These are phyloP conservation scores for Triadica sebifera DNA, from an alignment of 345 rosid species.

Conservation along the genomic window DNA sequence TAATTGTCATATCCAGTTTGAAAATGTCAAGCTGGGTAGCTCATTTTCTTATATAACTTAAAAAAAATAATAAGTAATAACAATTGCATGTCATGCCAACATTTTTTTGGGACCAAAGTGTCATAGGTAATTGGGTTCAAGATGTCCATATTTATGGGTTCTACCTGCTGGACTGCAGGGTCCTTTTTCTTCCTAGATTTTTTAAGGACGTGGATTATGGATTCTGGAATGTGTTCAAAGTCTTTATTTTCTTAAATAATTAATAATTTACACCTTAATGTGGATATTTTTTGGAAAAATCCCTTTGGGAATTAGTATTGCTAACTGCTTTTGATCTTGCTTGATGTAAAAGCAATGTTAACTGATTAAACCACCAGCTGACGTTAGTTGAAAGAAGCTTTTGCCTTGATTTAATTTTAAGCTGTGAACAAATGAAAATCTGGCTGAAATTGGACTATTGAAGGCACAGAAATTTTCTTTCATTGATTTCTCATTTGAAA, in stretches of 20 bases:
- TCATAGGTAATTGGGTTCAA: not conserved
- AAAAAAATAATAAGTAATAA: not conserved
- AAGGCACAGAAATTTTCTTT: not conserved
- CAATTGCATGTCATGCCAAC: not conserved
- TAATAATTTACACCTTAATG: not conserved
- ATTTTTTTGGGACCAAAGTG: too few relatives aligned
- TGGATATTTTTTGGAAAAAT: not conserved
- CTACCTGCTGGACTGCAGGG: not conserved
- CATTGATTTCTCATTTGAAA: conserved; percentile 11
- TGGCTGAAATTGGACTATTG: not conserved
- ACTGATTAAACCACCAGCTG: not conserved
- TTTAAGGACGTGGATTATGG: not conserved
- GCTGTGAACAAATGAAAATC: not conserved
- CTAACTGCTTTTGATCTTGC: not conserved
- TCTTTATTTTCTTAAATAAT: not conserved
- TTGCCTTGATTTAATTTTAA: not conserved
- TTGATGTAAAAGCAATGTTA: not conserved
- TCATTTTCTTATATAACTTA: not conserved
- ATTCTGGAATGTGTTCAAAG: not conserved
- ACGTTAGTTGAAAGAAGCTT: not conserved
- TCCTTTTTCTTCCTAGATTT: not conserved
- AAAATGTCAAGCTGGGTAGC: not conserved
- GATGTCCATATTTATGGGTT: not conserved
- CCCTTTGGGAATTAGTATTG: not conserved
- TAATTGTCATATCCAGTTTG: not conserved